A percentile compares a stretch with the other conserved stretches of the same genome.
Evolutionary conservation across 768 basidiomycete genomes (phyloP).

Genomic region (Pulveroboletus sp.): DNA sequence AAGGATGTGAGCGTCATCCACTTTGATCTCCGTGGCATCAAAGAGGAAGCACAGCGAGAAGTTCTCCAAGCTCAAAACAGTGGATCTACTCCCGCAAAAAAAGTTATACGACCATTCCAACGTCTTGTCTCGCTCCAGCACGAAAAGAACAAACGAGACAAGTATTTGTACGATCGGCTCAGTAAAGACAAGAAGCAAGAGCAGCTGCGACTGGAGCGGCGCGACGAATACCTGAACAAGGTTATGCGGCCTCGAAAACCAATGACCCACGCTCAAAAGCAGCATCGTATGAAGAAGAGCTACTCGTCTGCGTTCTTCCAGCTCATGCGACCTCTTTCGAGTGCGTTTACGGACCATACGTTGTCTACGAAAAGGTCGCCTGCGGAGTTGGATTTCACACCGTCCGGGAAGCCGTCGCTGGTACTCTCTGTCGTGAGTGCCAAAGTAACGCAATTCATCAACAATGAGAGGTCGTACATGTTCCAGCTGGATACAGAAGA

Average conservation of each 20-base stretch:
- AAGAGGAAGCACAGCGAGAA: constrained; percentile 72
- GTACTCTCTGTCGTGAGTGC: constrained; percentile 74
- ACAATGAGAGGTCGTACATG: constrained; percentile 76
- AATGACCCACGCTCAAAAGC: constrained; percentile 53
- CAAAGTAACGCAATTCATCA: constrained; percentile 63
- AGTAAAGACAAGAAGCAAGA: constrained; percentile 74
- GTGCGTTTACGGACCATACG: constrained; percentile 70
- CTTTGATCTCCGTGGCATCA: constrained; percentile 69
- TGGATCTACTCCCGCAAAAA: constrained; percentile 47
- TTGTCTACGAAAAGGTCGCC: constrained; percentile 50
- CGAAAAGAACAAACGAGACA: constrained; percentile 81
- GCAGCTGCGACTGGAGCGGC: constrained; percentile 64
- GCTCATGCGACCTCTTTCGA: constrained; percentile 86
- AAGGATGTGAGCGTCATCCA: constrained; percentile 55
- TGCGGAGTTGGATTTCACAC: constrained; percentile 69
- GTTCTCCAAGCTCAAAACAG: constrained; percentile 40
- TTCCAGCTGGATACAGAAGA: constrained; percentile 85
- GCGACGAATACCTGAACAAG: constrained; percentile 69
- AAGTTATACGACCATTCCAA: constrained; percentile 61
- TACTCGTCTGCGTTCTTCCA: constrained; percentile 78
- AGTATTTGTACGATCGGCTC: constrained; percentile 59
- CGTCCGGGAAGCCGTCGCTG: constrained; percentile 68
- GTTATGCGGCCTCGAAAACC: constrained; percentile 61
- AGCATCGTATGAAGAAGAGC: constrained; percentile 84
- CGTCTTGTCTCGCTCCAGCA: constrained; percentile 58